Percentiles rank a stretch among this genome's conserved stretches.
phyloP scores from a whole-genome alignment of 495 filamentous ascomycete species.

The Tuber indicum region DNA sequence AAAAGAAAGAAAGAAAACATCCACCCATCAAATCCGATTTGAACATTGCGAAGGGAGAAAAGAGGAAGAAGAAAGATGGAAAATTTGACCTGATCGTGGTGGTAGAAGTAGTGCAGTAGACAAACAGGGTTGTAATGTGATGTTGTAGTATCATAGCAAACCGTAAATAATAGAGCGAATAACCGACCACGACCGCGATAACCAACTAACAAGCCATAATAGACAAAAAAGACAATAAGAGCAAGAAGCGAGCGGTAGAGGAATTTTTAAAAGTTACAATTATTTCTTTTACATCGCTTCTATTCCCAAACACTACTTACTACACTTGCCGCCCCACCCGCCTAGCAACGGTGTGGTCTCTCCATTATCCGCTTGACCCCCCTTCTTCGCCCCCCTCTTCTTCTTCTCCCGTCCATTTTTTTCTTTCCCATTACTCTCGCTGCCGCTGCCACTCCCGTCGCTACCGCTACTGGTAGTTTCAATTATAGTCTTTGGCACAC shows the following conservation, averaged over 20 bases:
- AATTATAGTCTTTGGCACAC: constrained; percentile 41
- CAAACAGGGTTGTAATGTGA: too few relatives aligned
- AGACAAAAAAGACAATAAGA: neutral
- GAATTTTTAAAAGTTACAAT: neutral
- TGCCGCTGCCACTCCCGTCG: constrained; percentile 10
- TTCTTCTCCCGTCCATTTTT: neutral
- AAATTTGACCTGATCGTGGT: too few relatives aligned
- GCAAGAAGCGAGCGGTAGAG: neutral
- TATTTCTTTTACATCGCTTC: neutral
- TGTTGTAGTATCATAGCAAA: too few relatives aligned
- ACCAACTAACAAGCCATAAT: neutral
- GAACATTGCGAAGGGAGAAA: too few relatives aligned
- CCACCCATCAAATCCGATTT: too few relatives aligned
- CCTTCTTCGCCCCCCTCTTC: neutral
- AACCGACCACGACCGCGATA: too few relatives aligned
- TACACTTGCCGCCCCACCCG: neutral
- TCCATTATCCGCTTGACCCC: constrained; percentile 3
- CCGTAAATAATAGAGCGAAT: too few relatives aligned
- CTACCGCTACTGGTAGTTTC: constrained; percentile 39
- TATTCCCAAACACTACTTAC: neutral
- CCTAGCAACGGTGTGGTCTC: constrained; percentile 31
- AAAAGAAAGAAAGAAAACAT: too few relatives aligned
- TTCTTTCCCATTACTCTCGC: neutral
- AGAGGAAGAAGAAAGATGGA: too few relatives aligned
- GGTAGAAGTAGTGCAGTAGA: too few relatives aligned